Evolutionary conservation across 2,329 filamentous ascomycete genomes (phyloP).

Genomic region (Ciborinia camelliae): DNA sequence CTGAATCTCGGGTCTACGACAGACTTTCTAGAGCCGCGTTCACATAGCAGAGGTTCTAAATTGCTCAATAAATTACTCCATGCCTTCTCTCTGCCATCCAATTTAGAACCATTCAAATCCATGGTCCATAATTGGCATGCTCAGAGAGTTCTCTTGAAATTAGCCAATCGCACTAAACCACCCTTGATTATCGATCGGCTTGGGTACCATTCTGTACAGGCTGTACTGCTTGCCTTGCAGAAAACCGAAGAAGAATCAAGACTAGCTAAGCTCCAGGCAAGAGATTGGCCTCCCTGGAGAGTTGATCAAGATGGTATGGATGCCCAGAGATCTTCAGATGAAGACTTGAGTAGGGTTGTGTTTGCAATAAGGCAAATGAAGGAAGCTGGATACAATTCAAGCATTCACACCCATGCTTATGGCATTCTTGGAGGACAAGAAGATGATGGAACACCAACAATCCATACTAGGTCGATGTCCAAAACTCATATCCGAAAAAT

Average conservation of each 20-base stretch:
- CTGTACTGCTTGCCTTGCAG: slow-evolving; percentile 51
- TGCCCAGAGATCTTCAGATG: slow-evolving; percentile 49
- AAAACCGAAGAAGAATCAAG: slow-evolving; percentile 52
- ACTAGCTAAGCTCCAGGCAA: slow-evolving; percentile 47
- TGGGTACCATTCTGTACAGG: slow-evolving; percentile 54
- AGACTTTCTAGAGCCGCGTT: slow-evolving; percentile 14
- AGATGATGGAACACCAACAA: slow-evolving; percentile 51
- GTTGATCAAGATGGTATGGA: slow-evolving; percentile 57
- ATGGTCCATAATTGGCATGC: slow-evolving; percentile 55
- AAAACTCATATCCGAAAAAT: neutral
- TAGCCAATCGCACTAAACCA: slow-evolving; percentile 48
- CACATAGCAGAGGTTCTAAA: slow-evolving; percentile 29
- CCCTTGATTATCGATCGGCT: slow-evolving; percentile 49
- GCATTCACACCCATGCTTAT: slow-evolving; percentile 47
- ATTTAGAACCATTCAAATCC: slow-evolving; percentile 38
- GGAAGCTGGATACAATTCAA: slow-evolving; percentile 52
- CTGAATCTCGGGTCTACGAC: slow-evolving; percentile 7
- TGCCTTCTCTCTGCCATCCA: slow-evolving; percentile 40
- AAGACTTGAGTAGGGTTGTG: slow-evolving; percentile 53
- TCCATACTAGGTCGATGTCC: slow-evolving; percentile 49
- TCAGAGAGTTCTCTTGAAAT: slow-evolving; percentile 51
- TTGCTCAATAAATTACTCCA: slow-evolving; percentile 44
- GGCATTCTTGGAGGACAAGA: slow-evolving; percentile 52
- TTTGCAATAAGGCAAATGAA: slow-evolving; percentile 52
- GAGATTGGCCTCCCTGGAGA: slow-evolving; percentile 60